Evolutionary conservation across 352 stramenopile species (phyloP), one percentile per base, ranked within the genome.

Genomic region (Phytopythium vexans): DNA sequence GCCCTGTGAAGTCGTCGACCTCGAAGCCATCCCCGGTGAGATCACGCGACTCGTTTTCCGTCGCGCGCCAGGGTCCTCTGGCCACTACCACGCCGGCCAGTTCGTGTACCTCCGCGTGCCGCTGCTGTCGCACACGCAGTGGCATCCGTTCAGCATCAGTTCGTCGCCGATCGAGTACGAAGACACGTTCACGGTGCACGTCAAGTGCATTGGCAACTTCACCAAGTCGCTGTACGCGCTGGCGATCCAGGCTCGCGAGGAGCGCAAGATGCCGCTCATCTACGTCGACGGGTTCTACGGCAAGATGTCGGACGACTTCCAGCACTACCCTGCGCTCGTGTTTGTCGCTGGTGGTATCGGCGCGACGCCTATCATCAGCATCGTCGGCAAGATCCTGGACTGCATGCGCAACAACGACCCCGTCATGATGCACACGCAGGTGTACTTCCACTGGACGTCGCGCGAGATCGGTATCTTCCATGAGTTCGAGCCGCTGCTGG

Each of bases 111-210:
- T 94, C 32, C 80, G 76, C 35, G 71, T 89, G 40, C 84, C 84
- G 11, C 39, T 89, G 54, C 56, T 94, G 41, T 92, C 84, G 12
- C 58, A 71, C 49, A 82, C 72, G 35, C 77, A 94, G 58, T 94
- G 82, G 81, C 84, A 94, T 44, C 83, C 83, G 56, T 93, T 93
- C 70, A 92, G 79, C 63, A 92, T 92, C 62, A 92, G 78, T 42
- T 92, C 81, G 32, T 91, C 83, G 10, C 83, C 83, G 4, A 86
- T 92, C 52, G 81, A 92, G 56, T 89, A 88, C 57, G 80, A 90
- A 53, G 78, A 91, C 60, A 91, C 79, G 0, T 89, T 94, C 55
- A 92, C 82, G 1, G 82, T 94, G 7, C 80, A 94, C 58, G 72
- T 90, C 21, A 94, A 92, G 56, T 67, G 66, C 16, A 74, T 90